Conservation (phyloP, 208 protist species). For the Herpetomonas tarakana region DNA sequence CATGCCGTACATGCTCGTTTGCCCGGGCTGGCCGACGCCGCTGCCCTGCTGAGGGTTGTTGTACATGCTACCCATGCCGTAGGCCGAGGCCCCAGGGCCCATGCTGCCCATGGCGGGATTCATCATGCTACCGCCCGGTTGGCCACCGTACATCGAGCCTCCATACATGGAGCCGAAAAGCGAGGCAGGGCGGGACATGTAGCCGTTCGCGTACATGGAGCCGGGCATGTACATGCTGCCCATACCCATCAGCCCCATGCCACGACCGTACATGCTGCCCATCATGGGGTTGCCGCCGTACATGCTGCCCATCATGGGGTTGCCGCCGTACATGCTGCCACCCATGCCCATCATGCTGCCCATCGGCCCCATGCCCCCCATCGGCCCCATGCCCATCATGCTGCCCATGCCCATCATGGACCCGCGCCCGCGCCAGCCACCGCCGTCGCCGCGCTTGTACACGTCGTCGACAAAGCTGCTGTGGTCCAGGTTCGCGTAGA, state of each 20-base stretch:
- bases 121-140: conserved; percentile 10
- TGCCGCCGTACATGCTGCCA: conserved; percentile 11
- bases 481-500: conserved; percentile 18
- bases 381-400: conserved; percentile 3
- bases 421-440: background rate
- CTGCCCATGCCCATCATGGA: conserved; percentile 5
- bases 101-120: background rate
- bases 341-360: conserved; percentile 9
- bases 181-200: conserved; percentile 10
- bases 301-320: conserved; percentile 5
- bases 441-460: background rate
- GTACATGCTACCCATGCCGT: conserved; percentile 13
- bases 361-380: conserved; percentile 7
- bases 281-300: conserved; percentile 6
- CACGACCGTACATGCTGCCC: conserved; percentile 30
- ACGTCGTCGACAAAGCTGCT: conserved; percentile 17
- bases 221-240: conserved; percentile 30
- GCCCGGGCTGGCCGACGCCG: background rate
- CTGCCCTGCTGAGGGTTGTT: conserved; percentile 3
- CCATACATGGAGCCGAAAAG: conserved; percentile 19
- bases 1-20: conserved; percentile 12
- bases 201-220: conserved; percentile 19
- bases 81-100: background rate
- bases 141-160: conserved; percentile 25
- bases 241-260: conserved; percentile 19